A percentile compares a stretch with the other conserved stretches of the same genome.
phyloP scores from a whole-genome alignment of 345 rosid genomes.

The Pugionium cornutum region DNA sequence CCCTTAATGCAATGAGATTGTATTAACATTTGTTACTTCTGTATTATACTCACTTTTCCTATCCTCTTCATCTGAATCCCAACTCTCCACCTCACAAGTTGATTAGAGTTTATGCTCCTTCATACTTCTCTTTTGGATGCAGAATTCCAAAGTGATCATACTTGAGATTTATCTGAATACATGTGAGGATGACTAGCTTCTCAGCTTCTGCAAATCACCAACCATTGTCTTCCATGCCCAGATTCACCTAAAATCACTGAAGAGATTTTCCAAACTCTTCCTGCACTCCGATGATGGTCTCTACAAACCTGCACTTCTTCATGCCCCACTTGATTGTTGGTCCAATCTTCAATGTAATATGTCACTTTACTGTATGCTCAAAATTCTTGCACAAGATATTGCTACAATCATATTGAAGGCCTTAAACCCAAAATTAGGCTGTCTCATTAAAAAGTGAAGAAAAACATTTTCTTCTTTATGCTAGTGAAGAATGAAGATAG shows the following conservation, averaged over 20 bases:
- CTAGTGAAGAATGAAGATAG: not conserved
- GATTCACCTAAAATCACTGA: not conserved
- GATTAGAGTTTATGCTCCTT: not conserved
- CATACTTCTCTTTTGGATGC: constrained; percentile 6
- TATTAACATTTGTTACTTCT: too few species aligned
- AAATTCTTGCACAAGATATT: constrained; percentile 3
- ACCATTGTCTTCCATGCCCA: too few species aligned
- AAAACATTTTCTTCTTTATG: not conserved
- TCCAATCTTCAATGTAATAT: not conserved
- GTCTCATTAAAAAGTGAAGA: not conserved
- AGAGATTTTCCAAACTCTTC: constrained; percentile 9
- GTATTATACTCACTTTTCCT: too few species aligned
- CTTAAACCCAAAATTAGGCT: not conserved
- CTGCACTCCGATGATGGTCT: not conserved
- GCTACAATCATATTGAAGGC: not conserved
- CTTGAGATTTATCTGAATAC: constrained; percentile 15
- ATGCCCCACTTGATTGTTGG: not conserved
- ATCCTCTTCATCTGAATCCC: not conserved
- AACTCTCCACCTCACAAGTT: not conserved
- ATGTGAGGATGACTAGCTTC: constrained; percentile 11
- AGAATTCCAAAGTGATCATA: not conserved
- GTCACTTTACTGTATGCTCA: not conserved
- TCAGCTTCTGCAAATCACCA: not conserved
- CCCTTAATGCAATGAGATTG: not conserved
- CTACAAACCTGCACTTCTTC: constrained; percentile 11